Percentiles rank a stretch among this genome's conserved stretches.
Conservation (phyloP, 495 filamentous ascomycete species). For the Lindgomyces ingoldianus region DNA sequence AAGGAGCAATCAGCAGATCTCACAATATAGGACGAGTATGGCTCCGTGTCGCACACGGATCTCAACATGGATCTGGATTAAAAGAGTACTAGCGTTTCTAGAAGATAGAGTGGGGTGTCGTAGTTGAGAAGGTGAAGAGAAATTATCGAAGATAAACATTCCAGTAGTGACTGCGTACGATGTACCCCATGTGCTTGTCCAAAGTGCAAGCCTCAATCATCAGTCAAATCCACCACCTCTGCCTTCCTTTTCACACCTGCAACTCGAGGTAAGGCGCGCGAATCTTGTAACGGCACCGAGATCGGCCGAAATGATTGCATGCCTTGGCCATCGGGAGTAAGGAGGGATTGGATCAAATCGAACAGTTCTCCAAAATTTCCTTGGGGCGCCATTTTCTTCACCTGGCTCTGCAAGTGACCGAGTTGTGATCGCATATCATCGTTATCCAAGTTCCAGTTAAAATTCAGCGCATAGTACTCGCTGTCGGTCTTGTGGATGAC, state of each 20-base stretch:
- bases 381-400: neutral
- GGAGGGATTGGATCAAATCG: neutral
- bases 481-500: neutral
- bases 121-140: too few species aligned
- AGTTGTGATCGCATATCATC: neutral
- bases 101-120: too few species aligned
- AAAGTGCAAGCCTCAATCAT: too few species aligned
- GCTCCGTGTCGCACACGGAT: too few species aligned
- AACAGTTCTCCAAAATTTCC: neutral
- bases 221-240: neutral
- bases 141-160: too few species aligned
- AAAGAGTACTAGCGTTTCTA: too few species aligned
- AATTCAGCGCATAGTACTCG: neutral
- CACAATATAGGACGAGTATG: too few species aligned
- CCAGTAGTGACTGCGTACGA: too few species aligned
- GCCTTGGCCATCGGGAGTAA: neutral
- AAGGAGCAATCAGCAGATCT: too few species aligned
- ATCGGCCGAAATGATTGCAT: neutral
- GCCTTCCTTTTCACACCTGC: conserved; percentile 13
- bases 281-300: neutral
- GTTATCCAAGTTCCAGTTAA: neutral
- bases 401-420: neutral
- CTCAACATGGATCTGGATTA: too few species aligned
- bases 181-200: too few species aligned
- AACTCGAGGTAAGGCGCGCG: neutral